Base-by-base conservation (phyloP, 768 basidiomycete species). In the Russula sp. region DNA sequence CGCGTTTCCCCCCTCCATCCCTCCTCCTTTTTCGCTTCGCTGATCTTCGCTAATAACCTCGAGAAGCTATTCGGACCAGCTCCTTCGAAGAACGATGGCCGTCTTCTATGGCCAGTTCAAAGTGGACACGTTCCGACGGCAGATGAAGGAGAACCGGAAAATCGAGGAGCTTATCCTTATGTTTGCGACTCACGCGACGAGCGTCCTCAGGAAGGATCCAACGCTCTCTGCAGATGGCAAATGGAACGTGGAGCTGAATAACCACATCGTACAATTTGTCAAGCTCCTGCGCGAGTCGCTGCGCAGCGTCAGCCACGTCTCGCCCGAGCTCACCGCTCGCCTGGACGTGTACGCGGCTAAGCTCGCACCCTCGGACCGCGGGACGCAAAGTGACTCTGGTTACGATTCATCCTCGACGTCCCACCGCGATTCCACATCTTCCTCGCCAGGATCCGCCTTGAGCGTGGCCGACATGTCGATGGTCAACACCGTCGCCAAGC, bases 161-260 rank as follows among this genome's bases (percentile, higher is more conserved):
- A 91, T 98, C 42, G 97, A 99, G 75, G 94, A 98, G 65, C 86
- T 99, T 58, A 96, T 99, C 61, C 79, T 99, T 55, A 90, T 90
- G 81, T 98, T 98, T 69, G 95, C 95, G 11, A 90, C 94, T 1
- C 86, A 93, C 56, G 90, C 96, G 3, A 93, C 91, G 3, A 81
- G 83, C 32, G 84, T 91, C 9, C 80, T 98, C 62, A 89, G 87
- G 81, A 97, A 97, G 74, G 93, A 95, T 66, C 90, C 90, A 0
- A 81, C 88, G 2, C 76, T 94, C 1, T 81, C 81, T 16, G 88
- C 85, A 25, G 94, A 97, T 51, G 88, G 83, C 22, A 62, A 62
- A 38, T 98, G 95, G 95, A 98, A 98, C 71, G 71, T 84, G 49
- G 92, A 95, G 72, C 81, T 98, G 47, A 95, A 97, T 72, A 87